These are phyloP conservation scores for Chamaenerion angustifolium DNA, from an alignment of 345 rosid species.

Conservation along the genomic window DNA sequence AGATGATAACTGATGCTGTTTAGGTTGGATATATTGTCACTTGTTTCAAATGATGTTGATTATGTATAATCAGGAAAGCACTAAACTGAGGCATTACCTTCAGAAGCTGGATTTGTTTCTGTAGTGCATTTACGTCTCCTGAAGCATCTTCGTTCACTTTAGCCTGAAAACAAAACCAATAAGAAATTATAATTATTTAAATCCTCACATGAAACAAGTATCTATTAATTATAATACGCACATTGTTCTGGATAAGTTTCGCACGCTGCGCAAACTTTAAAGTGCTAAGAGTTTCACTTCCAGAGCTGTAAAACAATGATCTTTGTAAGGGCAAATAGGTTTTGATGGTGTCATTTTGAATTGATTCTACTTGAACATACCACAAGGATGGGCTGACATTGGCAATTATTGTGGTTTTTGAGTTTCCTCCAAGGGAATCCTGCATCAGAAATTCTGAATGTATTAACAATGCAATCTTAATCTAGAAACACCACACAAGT, in stretches of 20 bases:
- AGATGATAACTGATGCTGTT: constrained; percentile 64
- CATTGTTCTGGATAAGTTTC: constrained; percentile 90
- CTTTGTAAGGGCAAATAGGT: background rate
- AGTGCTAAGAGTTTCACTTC: constrained; percentile 84
- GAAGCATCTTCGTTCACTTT: constrained; percentile 93
- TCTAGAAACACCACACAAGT: constrained; percentile 1
- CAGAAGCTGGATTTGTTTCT: constrained; percentile 64
- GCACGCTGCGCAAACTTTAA: constrained; percentile 96
- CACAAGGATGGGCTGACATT: constrained; percentile 88
- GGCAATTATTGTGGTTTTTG: constrained; percentile 87
- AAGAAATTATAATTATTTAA: background rate
- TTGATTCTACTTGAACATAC: constrained; percentile 18
- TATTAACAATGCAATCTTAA: constrained; percentile 1
- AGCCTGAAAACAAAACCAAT: constrained; percentile 38
- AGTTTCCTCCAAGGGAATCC: constrained; percentile 97
- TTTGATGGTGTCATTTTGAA: background rate
- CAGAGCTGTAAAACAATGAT: constrained; percentile 43
- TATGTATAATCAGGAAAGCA: background rate
- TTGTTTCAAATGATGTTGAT: background rate
- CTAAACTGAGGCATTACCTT: constrained; percentile 33
- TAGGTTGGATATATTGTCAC: constrained; percentile 4
- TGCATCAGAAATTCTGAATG: constrained; percentile 25
- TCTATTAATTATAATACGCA: constrained; percentile 15
- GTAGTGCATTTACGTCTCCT: constrained; percentile 69
- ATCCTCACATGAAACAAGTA: constrained; percentile 7